Evolutionary conservation across 345 rosid species (phyloP).

Genomic region (Eucalyptus tenuipes): DNA sequence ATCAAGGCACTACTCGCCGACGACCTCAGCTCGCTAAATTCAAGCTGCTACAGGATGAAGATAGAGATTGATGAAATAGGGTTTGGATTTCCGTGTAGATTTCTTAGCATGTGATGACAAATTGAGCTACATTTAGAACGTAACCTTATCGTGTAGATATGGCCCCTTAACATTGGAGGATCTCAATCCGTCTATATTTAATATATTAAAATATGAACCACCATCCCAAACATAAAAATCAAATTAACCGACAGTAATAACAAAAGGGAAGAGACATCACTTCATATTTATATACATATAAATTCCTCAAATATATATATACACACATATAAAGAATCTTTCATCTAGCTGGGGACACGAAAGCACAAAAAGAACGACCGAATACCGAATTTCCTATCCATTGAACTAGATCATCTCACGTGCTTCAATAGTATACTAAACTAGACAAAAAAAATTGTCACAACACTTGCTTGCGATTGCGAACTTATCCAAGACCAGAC

Average conservation of each 20-base stretch:
- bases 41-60: neutral
- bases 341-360: neutral
- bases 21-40: neutral
- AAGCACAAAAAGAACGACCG: neutral
- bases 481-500: neutral
- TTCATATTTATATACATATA: neutral
- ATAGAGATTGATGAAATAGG: neutral
- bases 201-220: neutral
- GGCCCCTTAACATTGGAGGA: neutral
- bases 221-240: neutral
- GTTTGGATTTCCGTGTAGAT: neutral
- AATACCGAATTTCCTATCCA: neutral
- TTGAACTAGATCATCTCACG: neutral
- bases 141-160: neutral
- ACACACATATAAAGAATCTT: neutral
- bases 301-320: neutral
- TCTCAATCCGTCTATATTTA: neutral
- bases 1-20: neutral
- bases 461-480: neutral
- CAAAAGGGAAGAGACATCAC: neutral
- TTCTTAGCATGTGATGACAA: neutral
- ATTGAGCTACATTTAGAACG: neutral
- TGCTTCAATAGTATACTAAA: neutral
- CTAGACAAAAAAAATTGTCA: neutral
- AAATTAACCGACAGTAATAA: neutral